Evolutionary conservation across 192 early-diverging fungal genomes (phyloP).

Genomic region (Coemansia sp.): DNA sequence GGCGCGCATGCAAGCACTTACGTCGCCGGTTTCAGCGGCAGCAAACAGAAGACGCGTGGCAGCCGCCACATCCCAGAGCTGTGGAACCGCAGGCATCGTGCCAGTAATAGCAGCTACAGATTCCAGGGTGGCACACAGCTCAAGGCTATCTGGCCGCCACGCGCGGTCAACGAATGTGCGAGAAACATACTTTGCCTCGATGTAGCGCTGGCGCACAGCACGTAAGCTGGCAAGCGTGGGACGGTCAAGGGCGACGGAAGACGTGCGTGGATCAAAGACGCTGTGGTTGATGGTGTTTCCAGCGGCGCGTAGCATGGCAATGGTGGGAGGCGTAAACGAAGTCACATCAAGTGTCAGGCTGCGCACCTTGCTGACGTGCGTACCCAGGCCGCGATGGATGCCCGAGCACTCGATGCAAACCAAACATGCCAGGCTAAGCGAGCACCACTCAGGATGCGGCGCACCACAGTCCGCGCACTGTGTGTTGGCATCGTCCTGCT

Average conservation of each 20-base stretch:
- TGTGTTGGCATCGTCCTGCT: slow-evolving; percentile 27
- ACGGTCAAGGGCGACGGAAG: not conserved
- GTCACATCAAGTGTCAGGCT: slow-evolving; percentile 76
- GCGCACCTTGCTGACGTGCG: slow-evolving; percentile 86
- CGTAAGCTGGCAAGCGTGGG: slow-evolving; percentile 53
- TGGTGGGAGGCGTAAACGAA: slow-evolving; percentile 45
- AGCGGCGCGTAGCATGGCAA: slow-evolving; percentile 34
- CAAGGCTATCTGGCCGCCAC: slow-evolving; percentile 30
- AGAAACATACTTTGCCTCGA: slow-evolving; percentile 72
- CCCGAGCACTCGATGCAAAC: slow-evolving; percentile 92
- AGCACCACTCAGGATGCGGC: slow-evolving; percentile 79
- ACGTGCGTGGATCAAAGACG: slow-evolving; percentile 14
- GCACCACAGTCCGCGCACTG: slow-evolving; percentile 63
- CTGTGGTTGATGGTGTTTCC: slow-evolving; percentile 36
- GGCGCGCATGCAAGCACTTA: slow-evolving; percentile 57
- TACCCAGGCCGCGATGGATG: slow-evolving; percentile 87
- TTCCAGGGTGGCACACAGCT: not conserved
- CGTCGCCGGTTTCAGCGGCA: slow-evolving; percentile 47
- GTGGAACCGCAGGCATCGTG: not conserved
- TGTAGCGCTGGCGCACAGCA: slow-evolving; percentile 59
- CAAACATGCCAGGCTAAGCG: slow-evolving; percentile 78
- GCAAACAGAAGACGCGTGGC: slow-evolving; percentile 42
- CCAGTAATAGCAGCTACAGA: not conserved
- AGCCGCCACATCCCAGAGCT: slow-evolving; percentile 6
- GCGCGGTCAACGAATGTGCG: slow-evolving; percentile 38